Base-by-base conservation (phyloP, 2,329 filamentous ascomycete species). In the Cordyceps cateniannulata region DNA sequence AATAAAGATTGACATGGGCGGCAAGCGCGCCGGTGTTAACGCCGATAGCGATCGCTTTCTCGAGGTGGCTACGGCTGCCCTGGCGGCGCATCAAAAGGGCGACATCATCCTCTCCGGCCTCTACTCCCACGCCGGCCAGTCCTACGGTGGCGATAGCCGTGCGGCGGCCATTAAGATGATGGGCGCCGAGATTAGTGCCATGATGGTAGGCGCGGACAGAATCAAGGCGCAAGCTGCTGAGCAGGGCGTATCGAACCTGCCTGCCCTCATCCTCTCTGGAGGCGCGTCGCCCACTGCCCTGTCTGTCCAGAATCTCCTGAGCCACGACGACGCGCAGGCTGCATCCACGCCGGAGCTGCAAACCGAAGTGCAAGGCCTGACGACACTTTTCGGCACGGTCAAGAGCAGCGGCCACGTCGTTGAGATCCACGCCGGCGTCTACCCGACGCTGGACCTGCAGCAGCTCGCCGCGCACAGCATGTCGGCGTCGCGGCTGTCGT, bases 391-490 rank as follows among this genome's bases (percentile, higher is more conserved):
- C 35, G 42, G 16, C 3, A 60, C 65, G 3, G 65, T 77, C 62
- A 75, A 67, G 56, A 69, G 64, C 59, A 67, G 70, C 5, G 75
- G 73, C 40, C 76, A 81, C 54, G 72, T 69, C 1, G 77, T 91
- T 27, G 89, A 92, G 69, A 76, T 91, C 2, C 90, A 93, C 70
- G 89, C 89, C 0, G 89, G 89, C 32, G 87, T 90, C 2, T 93
- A 93, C 69, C 85, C 89, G 0, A 78, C 86, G 3, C 81, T 93
- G 9, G 90, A 95, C 71, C 78, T 93, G 66, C 90, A 95, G 71
- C 90, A 95, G 71, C 77, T 93, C 2, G 86, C 89, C 1, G 90
- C 89, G 0, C 84, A 87, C 66, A 86, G 88, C 4, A 69, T 78
- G 48, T 65, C 78, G 42, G 65, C 72, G 3, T 69, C 69, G 24